phyloP scores from a whole-genome alignment of 176 grass and related monocot genomes.

The Tillandsia leiboldiana region DNA sequence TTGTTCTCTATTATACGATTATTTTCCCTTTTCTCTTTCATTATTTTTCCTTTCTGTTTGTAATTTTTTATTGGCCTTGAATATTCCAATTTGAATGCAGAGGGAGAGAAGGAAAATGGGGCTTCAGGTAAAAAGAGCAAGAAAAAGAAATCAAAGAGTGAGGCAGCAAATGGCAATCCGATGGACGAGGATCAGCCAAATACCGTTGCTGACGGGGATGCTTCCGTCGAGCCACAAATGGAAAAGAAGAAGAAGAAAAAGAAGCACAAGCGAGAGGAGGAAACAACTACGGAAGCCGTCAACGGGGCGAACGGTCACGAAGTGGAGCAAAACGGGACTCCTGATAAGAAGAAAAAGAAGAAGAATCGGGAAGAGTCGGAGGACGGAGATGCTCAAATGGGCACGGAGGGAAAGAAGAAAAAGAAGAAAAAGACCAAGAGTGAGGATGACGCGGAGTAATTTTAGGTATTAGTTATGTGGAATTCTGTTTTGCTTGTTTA shows the following conservation, averaged over 20 bases:
- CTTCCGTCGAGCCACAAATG: slow-evolving; percentile 28
- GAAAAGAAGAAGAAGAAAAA: slow-evolving; percentile 71
- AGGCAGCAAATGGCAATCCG: slow-evolving; percentile 24
- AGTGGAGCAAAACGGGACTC: slow-evolving; percentile 28
- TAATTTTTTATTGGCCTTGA: not conserved
- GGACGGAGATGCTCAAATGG: slow-evolving; percentile 29
- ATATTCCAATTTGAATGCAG: not conserved
- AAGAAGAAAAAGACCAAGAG: slow-evolving; percentile 28
- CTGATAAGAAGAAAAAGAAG: slow-evolving; percentile 51
- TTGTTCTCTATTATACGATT: not conserved
- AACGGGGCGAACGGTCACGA: slow-evolving; percentile 23
- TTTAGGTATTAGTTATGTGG: not conserved
- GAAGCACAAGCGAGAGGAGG: slow-evolving; percentile 53
- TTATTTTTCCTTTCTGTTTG: not conserved
- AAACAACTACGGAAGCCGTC: slow-evolving; percentile 8
- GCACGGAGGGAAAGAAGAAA: slow-evolving; percentile 48
- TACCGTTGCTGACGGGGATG: slow-evolving; percentile 26
- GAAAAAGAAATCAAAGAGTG: slow-evolving; percentile 53
- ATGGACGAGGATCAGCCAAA: slow-evolving; percentile 53
- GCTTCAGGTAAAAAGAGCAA: slow-evolving; percentile 43
- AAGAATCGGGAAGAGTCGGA: slow-evolving; percentile 28
- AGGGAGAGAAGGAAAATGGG: slow-evolving; percentile 23
- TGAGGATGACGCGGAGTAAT: slow-evolving; percentile 14
- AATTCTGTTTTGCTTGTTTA: too few relatives aligned
- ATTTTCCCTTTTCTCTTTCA: not conserved